Conservation (phyloP, 176 grass and related monocot genomes). For the Neostapfia colusana region DNA sequence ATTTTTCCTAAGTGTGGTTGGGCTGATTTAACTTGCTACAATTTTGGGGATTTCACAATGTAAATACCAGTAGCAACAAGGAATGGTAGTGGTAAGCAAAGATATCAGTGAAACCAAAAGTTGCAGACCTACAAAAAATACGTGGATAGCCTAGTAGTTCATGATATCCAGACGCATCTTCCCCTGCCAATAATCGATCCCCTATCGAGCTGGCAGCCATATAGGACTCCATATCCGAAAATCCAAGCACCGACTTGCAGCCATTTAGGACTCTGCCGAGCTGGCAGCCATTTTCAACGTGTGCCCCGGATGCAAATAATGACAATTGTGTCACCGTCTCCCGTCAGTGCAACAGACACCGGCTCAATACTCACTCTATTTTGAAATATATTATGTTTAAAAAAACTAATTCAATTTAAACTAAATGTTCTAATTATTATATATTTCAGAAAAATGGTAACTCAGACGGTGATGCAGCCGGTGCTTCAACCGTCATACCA, state of each 20-base stretch:
- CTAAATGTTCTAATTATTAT: no score
- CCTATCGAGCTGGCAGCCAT: background rate
- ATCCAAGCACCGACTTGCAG: background rate
- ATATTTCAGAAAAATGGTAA: no score
- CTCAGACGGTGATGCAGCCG: conserved; percentile 1
- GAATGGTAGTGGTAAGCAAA: background rate
- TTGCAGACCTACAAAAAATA: background rate
- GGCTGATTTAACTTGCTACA: no score
- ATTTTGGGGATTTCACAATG: no score
- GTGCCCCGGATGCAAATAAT: conserved; percentile 31
- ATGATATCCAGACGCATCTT: conserved; percentile 13
- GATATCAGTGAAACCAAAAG: conserved; percentile 29
- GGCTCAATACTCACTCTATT: no score
- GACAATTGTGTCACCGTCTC: conserved; percentile 37
- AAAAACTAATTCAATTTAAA: no score
- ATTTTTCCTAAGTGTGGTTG: no score
- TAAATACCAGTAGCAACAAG: background rate
- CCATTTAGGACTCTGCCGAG: conserved; percentile 30
- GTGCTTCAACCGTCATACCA: background rate
- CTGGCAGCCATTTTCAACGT: conserved; percentile 51
- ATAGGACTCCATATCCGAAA: conserved; percentile 15
- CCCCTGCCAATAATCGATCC: conserved; percentile 2
- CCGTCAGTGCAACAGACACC: no score
- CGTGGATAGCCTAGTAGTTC: background rate
- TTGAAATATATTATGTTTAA: no score